Evolutionary conservation across 139 green algal species (phyloP), one percentile per base, ranked within the genome.

Genomic region (Choricystis sp.): DNA sequence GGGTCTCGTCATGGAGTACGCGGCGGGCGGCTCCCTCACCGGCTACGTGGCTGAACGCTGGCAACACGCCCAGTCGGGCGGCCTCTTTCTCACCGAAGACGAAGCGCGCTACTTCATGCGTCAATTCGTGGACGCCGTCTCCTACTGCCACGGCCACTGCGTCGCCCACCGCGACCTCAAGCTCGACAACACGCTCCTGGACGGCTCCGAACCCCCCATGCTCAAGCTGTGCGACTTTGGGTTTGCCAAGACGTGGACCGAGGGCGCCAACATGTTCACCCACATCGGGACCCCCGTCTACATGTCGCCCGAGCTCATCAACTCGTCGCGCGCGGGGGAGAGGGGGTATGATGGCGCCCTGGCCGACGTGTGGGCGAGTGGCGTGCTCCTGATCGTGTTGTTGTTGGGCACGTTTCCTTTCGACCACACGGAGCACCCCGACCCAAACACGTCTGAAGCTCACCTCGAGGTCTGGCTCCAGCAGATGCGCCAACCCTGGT

Each of bases 91-190:
- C 57, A 67, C 57, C 2, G 84, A 93, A 72, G 81, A 89, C 56
- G 85, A 96, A 72, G 88, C 86, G 1, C 70, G 83, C 0, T 96
- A 85, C 72, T 89, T 93, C 66, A 92, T 94, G 74, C 86, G 77
- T 72, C 89, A 96, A 79, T 87, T 95, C 59, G 67, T 96, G 1
- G 79, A 63, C 4, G 86, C 87, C 0, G 85, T 95, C n/a, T 83
- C 89, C 64, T 95, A 91, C 75, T 93, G 87, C 75, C 88, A 95
- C 71, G 71, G 67, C 19, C 82, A 92, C 68, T 78, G 79, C 26
- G 87, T 95, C 27, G 88, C 86, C 0, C 88, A 95, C 80, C 71
- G 83, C 3, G 75, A 83, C 66, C 74, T 90, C 24, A 83, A 83
- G 72, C 81, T 91, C 29, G 78, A 86, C 68, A 95, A 95, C 81